These are phyloP conservation scores for Mycocentrospora acerina DNA, from an alignment of 2,329 filamentous ascomycete genomes.

Conservation along the genomic window DNA sequence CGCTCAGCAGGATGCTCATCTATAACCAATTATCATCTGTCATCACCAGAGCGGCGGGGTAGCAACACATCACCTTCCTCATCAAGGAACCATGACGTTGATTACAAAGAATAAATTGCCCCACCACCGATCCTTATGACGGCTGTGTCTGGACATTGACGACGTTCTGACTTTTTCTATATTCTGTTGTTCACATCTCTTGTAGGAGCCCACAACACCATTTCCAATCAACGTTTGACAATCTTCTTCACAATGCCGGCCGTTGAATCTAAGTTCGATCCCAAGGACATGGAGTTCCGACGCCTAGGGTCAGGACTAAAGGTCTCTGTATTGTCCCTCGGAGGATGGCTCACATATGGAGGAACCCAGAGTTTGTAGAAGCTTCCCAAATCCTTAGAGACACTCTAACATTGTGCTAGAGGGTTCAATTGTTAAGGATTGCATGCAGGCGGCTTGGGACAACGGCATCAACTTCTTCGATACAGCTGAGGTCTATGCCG, in stretches of 20 bases:
- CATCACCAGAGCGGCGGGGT: no score
- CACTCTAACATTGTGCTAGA: constrained; percentile 2
- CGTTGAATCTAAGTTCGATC: constrained; percentile 51
- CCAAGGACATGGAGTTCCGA: constrained; percentile 49
- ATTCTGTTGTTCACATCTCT: no score
- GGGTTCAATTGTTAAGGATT: constrained; percentile 52
- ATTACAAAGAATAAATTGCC: constrained; percentile 1
- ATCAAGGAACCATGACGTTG: not conserved
- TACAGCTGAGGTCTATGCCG: constrained; percentile 56
- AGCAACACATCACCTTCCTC: no score
- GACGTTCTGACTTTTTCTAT: no score
- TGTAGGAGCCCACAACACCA: not conserved
- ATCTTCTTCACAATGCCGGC: constrained; percentile 29
- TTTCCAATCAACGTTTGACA: not conserved
- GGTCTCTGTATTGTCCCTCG: constrained; percentile 54
- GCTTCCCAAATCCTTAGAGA: no score
- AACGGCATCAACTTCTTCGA: constrained; percentile 55
- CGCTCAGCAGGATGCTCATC: no score
- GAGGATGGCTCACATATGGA: constrained; percentile 50
- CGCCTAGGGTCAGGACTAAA: constrained; percentile 45
- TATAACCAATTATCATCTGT: no score
- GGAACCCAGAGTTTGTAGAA: constrained; percentile 45
- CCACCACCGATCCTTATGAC: not conserved
- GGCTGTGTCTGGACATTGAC: no score
- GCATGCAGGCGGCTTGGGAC: constrained; percentile 52